phyloP scores from a whole-genome alignment of 2,329 filamentous ascomycete genomes.

The Neonectria magnoliae region DNA sequence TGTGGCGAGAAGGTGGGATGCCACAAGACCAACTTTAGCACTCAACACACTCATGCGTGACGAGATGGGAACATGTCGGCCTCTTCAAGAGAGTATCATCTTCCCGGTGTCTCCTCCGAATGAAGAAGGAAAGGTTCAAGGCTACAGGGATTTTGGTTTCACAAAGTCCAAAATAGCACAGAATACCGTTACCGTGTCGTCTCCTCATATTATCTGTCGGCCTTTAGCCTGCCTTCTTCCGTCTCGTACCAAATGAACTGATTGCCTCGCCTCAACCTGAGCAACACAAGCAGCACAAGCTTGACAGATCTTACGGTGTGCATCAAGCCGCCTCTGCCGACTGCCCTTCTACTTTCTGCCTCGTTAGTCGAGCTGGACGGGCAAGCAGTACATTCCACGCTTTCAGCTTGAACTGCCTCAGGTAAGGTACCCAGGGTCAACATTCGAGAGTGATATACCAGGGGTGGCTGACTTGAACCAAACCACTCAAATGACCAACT shows the following conservation, averaged over 20 bases:
- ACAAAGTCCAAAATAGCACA: slow-evolving; percentile 12
- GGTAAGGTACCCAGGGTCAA: slow-evolving; percentile 1
- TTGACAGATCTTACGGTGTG: slow-evolving; percentile 5
- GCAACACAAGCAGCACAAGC: neutral
- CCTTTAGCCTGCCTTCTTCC: neutral
- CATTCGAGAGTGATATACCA: neutral
- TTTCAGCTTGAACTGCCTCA: slow-evolving; percentile 9
- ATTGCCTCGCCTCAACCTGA: neutral
- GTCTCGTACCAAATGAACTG: neutral
- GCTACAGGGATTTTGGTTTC: slow-evolving; percentile 1
- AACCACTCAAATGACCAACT: slow-evolving; percentile 2
- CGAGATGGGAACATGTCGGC: neutral
- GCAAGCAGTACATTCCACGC: neutral
- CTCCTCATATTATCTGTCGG: neutral
- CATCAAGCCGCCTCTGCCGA: slow-evolving; percentile 6
- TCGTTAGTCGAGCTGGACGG: neutral
- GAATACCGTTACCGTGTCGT: neutral
- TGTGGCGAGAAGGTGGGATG: neutral
- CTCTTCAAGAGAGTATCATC: neutral
- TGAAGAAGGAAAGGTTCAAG: slow-evolving; percentile 1
- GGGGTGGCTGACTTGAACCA: neutral
- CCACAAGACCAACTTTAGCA: neutral
- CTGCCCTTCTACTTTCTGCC: neutral
- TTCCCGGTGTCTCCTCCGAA: slow-evolving; percentile 2
- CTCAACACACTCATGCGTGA: neutral